A percentile compares a stretch with the other conserved stretches of the same genome.
phyloP scores from a whole-genome alignment of 2,329 filamentous ascomycete species.

The Phyllosticta paracitricarpa region DNA sequence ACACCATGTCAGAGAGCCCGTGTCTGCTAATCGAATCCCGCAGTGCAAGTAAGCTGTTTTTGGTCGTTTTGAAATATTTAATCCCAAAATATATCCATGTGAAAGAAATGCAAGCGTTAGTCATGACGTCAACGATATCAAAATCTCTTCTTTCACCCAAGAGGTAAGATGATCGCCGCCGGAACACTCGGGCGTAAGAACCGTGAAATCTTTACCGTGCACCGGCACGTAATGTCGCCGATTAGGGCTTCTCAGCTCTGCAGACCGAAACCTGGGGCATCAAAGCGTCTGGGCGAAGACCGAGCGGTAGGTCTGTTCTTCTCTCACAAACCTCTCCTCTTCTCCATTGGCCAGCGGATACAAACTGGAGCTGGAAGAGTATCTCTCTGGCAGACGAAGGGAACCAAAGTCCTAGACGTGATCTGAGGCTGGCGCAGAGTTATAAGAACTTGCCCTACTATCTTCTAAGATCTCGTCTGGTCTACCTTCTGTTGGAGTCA shows the following conservation, averaged over 20 bases:
- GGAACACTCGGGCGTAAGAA: neutral
- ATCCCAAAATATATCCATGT: neutral
- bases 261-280: too few species aligned
- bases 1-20: neutral
- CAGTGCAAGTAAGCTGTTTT: neutral
- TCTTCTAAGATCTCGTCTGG: too few species aligned
- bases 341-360: too few species aligned
- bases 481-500: too few species aligned
- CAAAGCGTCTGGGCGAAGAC: too few species aligned
- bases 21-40: neutral
- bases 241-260: neutral
- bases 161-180: neutral
- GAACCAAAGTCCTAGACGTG: too few species aligned
- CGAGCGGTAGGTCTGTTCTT: too few species aligned
- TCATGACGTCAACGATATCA: neutral
- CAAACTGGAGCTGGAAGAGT: too few species aligned
- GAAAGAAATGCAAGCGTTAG: neutral
- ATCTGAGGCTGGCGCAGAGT: too few species aligned
- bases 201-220: neutral
- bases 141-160: neutral
- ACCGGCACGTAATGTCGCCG: neutral
- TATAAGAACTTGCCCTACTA: too few species aligned
- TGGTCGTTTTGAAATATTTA: neutral
- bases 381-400: too few species aligned
- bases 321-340: too few species aligned